Conservation (phyloP, 2,329 filamentous ascomycete species). For the Neurospora sp. region DNA sequence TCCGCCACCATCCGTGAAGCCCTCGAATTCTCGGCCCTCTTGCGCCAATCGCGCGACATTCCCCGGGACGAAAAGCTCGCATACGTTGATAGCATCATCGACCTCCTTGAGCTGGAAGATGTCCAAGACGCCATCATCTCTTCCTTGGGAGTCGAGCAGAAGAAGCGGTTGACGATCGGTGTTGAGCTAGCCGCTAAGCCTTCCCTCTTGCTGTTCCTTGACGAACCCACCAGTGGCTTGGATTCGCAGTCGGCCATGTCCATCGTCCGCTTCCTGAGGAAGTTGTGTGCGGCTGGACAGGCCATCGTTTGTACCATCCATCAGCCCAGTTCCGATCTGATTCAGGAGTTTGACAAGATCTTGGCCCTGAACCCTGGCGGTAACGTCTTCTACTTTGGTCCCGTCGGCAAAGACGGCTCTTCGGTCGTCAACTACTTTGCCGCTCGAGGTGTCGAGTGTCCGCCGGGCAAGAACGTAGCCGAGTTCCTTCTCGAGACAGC, state of each 20-base stretch:
- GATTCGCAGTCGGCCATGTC: slow-evolving; percentile 67
- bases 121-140: slow-evolving; percentile 61
- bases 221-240: slow-evolving; percentile 67
- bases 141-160: slow-evolving; percentile 41
- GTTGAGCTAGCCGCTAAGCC: slow-evolving; percentile 68
- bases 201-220: slow-evolving; percentile 61
- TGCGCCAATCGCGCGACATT: slow-evolving; percentile 51
- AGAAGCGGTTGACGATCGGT: slow-evolving; percentile 58
- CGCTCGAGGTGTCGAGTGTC: slow-evolving; percentile 40
- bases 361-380: slow-evolving; percentile 42
- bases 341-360: slow-evolving; percentile 41
- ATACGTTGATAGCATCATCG: slow-evolving; percentile 63
- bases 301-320: slow-evolving; percentile 36
- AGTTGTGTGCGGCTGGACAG: slow-evolving; percentile 39
- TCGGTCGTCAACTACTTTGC: slow-evolving; percentile 50
- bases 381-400: slow-evolving; percentile 18
- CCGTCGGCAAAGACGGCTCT: slow-evolving; percentile 16
- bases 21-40: slow-evolving; percentile 54
- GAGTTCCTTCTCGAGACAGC: slow-evolving; percentile 50
- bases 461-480: slow-evolving; percentile 48
- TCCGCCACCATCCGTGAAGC: slow-evolving; percentile 61
- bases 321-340: slow-evolving; percentile 33
- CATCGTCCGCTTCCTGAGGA: slow-evolving; percentile 60
- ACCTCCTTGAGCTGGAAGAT: slow-evolving; percentile 56
- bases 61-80: slow-evolving; percentile 53